phyloP scores from a whole-genome alignment of 345 rosid species.

The Ceriops tagal region DNA sequence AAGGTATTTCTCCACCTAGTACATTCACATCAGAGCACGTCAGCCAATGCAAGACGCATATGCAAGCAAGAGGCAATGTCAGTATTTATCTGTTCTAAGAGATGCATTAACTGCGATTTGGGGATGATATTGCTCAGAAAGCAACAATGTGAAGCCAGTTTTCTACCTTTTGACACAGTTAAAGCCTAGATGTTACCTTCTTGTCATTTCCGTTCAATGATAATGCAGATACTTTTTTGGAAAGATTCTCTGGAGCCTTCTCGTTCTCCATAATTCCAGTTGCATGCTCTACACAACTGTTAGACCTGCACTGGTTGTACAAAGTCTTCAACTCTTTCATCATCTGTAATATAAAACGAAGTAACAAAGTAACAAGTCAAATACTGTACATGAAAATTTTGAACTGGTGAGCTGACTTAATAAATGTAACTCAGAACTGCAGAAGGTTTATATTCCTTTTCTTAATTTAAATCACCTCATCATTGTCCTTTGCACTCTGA shows the following conservation, averaged over 20 bases:
- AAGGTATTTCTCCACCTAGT: slow-evolving; percentile 70
- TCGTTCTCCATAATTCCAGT: slow-evolving; percentile 68
- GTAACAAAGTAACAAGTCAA: slow-evolving; percentile 3
- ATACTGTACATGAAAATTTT: not conserved
- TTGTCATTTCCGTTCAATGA: slow-evolving; percentile 57
- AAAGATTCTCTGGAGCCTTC: slow-evolving; percentile 77
- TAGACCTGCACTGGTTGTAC: slow-evolving; percentile 69
- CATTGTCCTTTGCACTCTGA: slow-evolving; percentile 32
- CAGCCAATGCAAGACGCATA: not conserved
- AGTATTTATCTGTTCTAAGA: too few species aligned
- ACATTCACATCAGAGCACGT: slow-evolving; percentile 4
- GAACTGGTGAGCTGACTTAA: not conserved
- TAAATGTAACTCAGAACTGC: not conserved
- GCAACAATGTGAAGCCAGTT: not conserved
- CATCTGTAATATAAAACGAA: slow-evolving; percentile 37
- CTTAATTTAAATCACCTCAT: slow-evolving; percentile 46
- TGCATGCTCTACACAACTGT: slow-evolving; percentile 93
- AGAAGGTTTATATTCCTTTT: not conserved
- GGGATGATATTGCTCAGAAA: too few species aligned
- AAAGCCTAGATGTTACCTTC: slow-evolving; percentile 43
- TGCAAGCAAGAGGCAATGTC: too few species aligned
- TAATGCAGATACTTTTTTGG: slow-evolving; percentile 64
- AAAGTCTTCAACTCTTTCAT: slow-evolving; percentile 59
- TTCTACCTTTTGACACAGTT: not conserved
- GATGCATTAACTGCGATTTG: too few species aligned